Evolutionary conservation across 1,139 yeast genomes (phyloP).

Genomic region (Nakaseomyces delphensis): DNA sequence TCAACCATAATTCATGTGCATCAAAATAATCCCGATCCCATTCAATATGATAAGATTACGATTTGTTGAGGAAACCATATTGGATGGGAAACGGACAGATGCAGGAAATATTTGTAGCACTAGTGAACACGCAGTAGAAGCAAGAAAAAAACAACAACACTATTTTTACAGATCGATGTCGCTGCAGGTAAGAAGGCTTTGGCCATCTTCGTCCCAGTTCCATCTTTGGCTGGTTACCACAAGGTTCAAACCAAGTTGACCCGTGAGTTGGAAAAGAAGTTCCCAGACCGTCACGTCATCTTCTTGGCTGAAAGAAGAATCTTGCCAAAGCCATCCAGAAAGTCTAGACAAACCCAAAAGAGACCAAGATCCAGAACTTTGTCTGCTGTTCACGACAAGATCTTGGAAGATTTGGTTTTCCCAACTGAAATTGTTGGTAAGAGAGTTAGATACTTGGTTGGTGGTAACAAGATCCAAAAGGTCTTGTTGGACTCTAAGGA

Average conservation of each 20-base stretch:
- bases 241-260: conserved; percentile 95
- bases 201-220: conserved; percentile 96
- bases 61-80: too few species aligned
- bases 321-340: conserved; percentile 92
- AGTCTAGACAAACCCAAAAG: conserved; percentile 90
- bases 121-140: background rate
- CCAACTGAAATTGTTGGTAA: conserved; percentile 99
- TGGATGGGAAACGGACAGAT: too few species aligned
- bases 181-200: conserved; percentile 98
- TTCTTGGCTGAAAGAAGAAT: conserved; percentile 99
- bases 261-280: conserved; percentile 99
- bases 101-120: too few species aligned
- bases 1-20: background rate
- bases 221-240: conserved; percentile 90
- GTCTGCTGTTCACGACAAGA: conserved; percentile 97
- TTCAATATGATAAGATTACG: too few species aligned
- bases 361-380: conserved; percentile 99
- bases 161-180: conserved; percentile 58
- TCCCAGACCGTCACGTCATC: conserved; percentile 99
- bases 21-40: background rate
- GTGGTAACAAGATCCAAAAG: conserved; percentile 98
- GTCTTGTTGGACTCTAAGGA: conserved; percentile 98
- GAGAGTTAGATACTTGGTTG: conserved; percentile 98
- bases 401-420: conserved; percentile 98
- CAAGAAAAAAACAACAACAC: background rate